phyloP scores from a whole-genome alignment of 306 rosid genomes.

The Mucuna pruriens region DNA sequence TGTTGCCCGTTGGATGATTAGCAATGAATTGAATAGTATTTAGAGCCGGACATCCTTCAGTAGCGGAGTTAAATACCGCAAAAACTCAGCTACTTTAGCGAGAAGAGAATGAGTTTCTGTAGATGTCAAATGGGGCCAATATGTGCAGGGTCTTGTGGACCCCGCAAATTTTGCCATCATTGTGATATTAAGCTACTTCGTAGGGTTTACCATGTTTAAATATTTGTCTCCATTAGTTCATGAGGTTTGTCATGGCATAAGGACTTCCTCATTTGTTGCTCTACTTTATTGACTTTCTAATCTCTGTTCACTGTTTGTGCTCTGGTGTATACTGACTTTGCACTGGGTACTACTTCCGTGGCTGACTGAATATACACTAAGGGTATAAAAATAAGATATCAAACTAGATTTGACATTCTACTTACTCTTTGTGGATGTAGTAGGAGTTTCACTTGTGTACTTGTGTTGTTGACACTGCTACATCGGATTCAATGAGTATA shows the following conservation, averaged over 20 bases:
- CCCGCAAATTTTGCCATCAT: background rate
- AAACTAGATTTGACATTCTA: background rate
- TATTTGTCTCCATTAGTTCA: background rate
- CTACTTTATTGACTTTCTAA: background rate
- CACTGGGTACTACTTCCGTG: background rate
- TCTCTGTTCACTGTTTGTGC: background rate
- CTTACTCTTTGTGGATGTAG: background rate
- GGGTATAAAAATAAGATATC: background rate
- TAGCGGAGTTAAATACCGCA: background rate
- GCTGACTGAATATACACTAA: conserved; percentile 6
- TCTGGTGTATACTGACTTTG: background rate
- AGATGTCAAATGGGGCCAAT: background rate
- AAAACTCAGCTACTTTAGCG: background rate
- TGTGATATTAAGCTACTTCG: background rate
- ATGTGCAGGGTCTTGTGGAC: background rate
- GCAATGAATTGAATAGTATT: background rate
- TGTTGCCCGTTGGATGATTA: conserved; percentile 11
- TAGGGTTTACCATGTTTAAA: background rate
- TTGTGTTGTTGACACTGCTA: conserved; percentile 1
- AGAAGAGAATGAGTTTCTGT: background rate
- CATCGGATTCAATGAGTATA: background rate
- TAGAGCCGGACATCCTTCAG: background rate
- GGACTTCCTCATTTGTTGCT: background rate
- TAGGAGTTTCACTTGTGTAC: background rate
- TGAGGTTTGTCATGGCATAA: background rate